Percentiles rank a stretch among this genome's conserved stretches.
Conservation (phyloP, 768 basidiomycete genomes). For the Termitomyces sp. region DNA sequence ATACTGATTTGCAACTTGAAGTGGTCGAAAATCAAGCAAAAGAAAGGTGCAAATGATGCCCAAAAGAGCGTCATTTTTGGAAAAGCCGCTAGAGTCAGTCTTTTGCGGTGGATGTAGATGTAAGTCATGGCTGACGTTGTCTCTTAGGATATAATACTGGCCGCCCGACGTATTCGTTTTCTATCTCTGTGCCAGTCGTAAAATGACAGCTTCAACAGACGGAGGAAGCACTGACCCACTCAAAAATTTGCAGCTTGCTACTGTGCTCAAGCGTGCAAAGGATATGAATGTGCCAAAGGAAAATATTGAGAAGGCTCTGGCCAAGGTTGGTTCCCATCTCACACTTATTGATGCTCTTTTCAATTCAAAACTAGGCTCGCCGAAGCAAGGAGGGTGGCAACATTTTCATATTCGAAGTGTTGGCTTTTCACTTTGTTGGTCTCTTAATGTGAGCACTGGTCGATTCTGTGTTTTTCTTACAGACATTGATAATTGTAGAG, state of each 20-base stretch:
- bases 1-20: constrained; percentile 16
- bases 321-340: constrained; percentile 32
- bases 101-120: background rate
- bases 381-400: constrained; percentile 46
- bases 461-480: background rate
- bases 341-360: background rate
- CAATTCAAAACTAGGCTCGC: constrained; percentile 29
- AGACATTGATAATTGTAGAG: constrained; percentile 26
- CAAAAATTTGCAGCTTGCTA: constrained; percentile 47
- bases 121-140: background rate
- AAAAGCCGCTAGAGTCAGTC: constrained; percentile 48
- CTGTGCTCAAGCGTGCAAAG: constrained; percentile 50
- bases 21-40: constrained; percentile 78
- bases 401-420: constrained; percentile 53
- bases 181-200: background rate
- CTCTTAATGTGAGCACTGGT: constrained; percentile 50
- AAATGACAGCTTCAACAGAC: constrained; percentile 25
- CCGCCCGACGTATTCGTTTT: constrained; percentile 44
- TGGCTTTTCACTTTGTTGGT: constrained; percentile 54
- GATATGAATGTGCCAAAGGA: constrained; percentile 61
- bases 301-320: constrained; percentile 60
- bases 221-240: constrained; percentile 53
- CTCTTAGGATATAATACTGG: constrained; percentile 53
- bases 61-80: constrained; percentile 55
- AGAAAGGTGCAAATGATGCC: constrained; percentile 59